Conservation (phyloP, 2,329 filamentous ascomycete genomes). For the Colletotrichum sp. region DNA sequence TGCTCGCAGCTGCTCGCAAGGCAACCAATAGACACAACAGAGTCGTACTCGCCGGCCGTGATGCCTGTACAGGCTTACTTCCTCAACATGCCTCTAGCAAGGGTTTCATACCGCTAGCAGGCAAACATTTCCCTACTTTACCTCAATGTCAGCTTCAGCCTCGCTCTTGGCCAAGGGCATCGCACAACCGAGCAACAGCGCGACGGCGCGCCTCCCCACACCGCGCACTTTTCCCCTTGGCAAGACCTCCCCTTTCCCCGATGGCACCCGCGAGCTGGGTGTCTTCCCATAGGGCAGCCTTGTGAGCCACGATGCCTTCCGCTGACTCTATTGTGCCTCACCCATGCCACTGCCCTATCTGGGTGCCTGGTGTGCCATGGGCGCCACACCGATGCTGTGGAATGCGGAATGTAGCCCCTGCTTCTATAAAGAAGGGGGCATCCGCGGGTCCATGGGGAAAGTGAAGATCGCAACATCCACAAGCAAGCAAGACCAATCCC, state of each 20-base stretch:
- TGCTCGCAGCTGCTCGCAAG: not conserved
- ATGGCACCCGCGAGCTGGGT: not conserved
- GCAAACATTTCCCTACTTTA: not conserved
- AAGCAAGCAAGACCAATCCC: not conserved
- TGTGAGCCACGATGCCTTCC: not conserved
- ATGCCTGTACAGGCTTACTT: not conserved
- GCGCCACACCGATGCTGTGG: not conserved
- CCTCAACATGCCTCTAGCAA: not conserved
- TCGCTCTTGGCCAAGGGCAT: not conserved
- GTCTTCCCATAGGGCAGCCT: conserved; percentile 5
- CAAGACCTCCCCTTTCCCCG: not conserved
- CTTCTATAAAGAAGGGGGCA: conserved; percentile 9
- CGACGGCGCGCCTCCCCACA: not conserved
- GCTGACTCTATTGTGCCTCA: not conserved
- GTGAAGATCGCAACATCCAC: not conserved
- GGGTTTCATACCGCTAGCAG: not conserved
- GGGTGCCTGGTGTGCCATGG: not conserved
- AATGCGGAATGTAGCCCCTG: not conserved
- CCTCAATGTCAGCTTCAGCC: not conserved
- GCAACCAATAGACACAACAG: not conserved
- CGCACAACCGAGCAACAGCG: not conserved
- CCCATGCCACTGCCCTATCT: not conserved
- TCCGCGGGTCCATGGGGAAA: not conserved
- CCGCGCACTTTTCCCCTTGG: not conserved
- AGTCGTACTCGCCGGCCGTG: not conserved